Base-by-base conservation (phyloP, 306 rosid species). In the Inga oerstediana region DNA sequence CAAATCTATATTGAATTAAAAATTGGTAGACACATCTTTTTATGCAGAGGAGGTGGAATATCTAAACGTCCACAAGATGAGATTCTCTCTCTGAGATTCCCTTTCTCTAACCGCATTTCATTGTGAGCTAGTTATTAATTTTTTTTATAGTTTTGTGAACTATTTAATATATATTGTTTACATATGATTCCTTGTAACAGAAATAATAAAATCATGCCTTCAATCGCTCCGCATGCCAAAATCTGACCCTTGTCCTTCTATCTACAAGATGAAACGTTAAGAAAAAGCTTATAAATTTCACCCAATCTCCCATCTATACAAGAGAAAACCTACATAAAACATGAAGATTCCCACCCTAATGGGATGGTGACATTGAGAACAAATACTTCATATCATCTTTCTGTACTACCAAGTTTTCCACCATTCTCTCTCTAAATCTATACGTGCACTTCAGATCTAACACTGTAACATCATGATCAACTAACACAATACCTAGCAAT, bases 401-500 rank as follows among this genome's bases (percentile, higher is more conserved):
- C 58, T 76, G 76, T 62, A 78, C 74, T 74, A 34, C 58, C 58
- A 77, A 66, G 13, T 43, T 24, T 1, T 7, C 8, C 16, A 16
- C 12, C 14, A 1, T 35, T 69, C 7, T 39, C 19, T 78, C 84
- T 76, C 12, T 20, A 58, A 84, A 74, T 74, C 81, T 78, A 46
- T 77, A 89, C 85, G 80, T 72, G 75, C 86, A 43, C 35, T 69
- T 37, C 51, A 43, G 82, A 84, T 48, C 80, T 54, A 44, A 43
- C 16, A 45, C 8, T 19, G 56, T 43, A 44, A 71, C 11, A 72
- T 45, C 76, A 46, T 24, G 4, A 72, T 72, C 76, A 48, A 34
- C 39, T 72, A 72, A 1, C 3, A 10, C 88, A 75, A 77, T 78
- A 46, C 89, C 94, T 86, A 91, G 79, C 85, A 89, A 82, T 91